Evolutionary conservation across 73 alveolate species (phyloP).

Genomic region (Tetrahymena elliotti): DNA sequence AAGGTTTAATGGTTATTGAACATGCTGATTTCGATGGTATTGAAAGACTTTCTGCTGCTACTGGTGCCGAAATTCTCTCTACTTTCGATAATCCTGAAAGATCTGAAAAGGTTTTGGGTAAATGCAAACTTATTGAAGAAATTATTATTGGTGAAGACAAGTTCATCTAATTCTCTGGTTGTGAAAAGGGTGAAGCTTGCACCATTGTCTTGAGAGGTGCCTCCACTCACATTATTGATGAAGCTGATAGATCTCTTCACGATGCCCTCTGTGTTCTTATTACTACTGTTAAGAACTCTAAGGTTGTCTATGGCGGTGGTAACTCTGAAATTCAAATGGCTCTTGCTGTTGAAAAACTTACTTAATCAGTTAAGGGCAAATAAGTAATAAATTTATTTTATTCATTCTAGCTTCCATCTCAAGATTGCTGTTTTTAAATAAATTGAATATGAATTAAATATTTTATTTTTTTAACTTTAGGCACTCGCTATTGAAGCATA

Average conservation of each 20-base stretch:
- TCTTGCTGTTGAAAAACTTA: slow-evolving; percentile 83
- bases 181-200: slow-evolving; percentile 91
- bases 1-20: slow-evolving; percentile 94
- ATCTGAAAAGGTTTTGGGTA: slow-evolving; percentile 69
- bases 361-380: slow-evolving; percentile 80
- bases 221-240: slow-evolving; percentile 88
- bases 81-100: slow-evolving; percentile 94
- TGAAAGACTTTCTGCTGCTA: slow-evolving; percentile 97
- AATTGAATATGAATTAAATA: too few species aligned
- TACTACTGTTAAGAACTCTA: slow-evolving; percentile 83
- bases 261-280: slow-evolving; percentile 94
- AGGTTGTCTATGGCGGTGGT: slow-evolving; percentile 94
- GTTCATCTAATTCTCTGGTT: slow-evolving; percentile 96
- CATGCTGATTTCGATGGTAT: slow-evolving; percentile 99
- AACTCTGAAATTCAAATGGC: slow-evolving; percentile 93
- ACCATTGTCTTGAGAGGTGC: slow-evolving; percentile 92
- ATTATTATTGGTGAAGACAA: slow-evolving; percentile 98
- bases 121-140: slow-evolving; percentile 92
- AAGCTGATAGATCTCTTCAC: slow-evolving; percentile 97
- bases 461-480: neutral
- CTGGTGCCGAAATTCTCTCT: slow-evolving; percentile 97
- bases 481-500: slow-evolving; percentile 92
- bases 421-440: too few species aligned
- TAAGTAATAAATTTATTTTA: neutral
- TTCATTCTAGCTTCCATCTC: too few species aligned